phyloP scores from a whole-genome alignment of 2,329 filamentous ascomycete genomes.

The Intubia oerlemansii region DNA sequence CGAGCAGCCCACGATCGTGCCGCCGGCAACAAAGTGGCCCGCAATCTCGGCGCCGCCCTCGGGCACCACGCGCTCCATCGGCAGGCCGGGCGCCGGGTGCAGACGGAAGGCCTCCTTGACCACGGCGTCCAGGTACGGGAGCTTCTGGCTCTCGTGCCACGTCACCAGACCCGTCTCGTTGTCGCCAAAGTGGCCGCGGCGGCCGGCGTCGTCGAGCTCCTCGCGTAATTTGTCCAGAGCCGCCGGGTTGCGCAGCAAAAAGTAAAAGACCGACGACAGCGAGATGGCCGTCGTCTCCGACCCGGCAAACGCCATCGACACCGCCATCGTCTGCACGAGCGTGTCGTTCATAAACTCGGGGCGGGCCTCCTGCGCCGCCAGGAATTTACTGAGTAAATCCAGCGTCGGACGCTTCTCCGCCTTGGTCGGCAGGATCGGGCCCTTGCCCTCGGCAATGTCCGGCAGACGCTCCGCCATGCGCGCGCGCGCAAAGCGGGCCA shows the following conservation, averaged over 20 bases:
- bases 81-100: conserved; percentile 52
- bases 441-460: conserved; percentile 16
- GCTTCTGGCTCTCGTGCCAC: conserved; percentile 45
- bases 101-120: conserved; percentile 61
- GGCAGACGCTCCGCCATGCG: conserved; percentile 43
- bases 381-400: conserved; percentile 52
- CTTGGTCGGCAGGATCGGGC: conserved; percentile 18
- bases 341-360: conserved; percentile 52
- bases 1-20: conserved; percentile 54
- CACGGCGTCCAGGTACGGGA: conserved; percentile 58
- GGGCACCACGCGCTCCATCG: conserved; percentile 54
- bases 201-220: conserved; percentile 40
- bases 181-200: conserved; percentile 27
- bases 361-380: conserved; percentile 42
- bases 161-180: conserved; percentile 38
- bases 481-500: conserved; percentile 48
- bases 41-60: conserved; percentile 39
- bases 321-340: conserved; percentile 47
- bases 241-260: conserved; percentile 40
- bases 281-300: conserved; percentile 64
- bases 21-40: conserved; percentile 39
- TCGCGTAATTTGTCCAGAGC: conserved; percentile 31
- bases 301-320: conserved; percentile 54
- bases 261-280: conserved; percentile 52
- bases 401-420: conserved; percentile 19